Percentiles rank a stretch among this genome's conserved stretches.
Evolutionary conservation across 805 yeast genomes (phyloP).

Genomic region (Kazachstania martiniae): DNA sequence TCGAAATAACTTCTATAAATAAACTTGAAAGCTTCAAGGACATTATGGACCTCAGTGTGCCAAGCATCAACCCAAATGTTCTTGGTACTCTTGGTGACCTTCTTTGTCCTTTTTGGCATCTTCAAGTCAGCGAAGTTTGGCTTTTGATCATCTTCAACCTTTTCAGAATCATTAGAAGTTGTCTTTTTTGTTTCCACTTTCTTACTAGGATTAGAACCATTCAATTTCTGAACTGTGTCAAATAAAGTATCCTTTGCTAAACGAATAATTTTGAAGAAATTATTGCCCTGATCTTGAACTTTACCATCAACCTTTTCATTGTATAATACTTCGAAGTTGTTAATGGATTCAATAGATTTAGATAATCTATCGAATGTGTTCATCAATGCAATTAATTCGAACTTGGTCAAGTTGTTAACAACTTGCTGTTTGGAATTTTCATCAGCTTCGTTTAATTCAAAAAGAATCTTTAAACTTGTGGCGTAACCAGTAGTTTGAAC

Average conservation of each 20-base stretch:
- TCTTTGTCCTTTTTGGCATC: constrained; percentile 13
- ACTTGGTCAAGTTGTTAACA: constrained; percentile 51
- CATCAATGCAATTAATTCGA: constrained; percentile 78
- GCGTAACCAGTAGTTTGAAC: constrained; percentile 95
- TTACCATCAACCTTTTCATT: constrained; percentile 21
- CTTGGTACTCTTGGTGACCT: neutral
- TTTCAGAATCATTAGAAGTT: neutral
- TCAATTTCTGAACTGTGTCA: constrained; percentile 17
- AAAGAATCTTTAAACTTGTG: constrained; percentile 80
- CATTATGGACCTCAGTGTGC: constrained; percentile 39
- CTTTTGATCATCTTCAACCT: neutral
- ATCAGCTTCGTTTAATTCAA: constrained; percentile 49
- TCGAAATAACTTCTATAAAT: constrained; percentile 54
- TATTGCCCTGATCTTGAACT: constrained; percentile 15
- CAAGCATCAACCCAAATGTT: constrained; percentile 34
- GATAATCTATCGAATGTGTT: constrained; percentile 89
- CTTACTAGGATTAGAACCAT: no score
- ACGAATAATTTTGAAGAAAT: constrained; percentile 23
- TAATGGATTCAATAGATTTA: constrained; percentile 69
- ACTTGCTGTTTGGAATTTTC: constrained; percentile 34
- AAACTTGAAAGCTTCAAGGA: constrained; percentile 51
- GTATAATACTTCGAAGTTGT: constrained; percentile 54
- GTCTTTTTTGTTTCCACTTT: constrained; percentile 7
- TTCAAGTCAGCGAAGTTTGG: neutral
- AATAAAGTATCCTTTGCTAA: constrained; percentile 19